phyloP scores from a whole-genome alignment of 495 filamentous ascomycete genomes.

The Podospora conica region DNA sequence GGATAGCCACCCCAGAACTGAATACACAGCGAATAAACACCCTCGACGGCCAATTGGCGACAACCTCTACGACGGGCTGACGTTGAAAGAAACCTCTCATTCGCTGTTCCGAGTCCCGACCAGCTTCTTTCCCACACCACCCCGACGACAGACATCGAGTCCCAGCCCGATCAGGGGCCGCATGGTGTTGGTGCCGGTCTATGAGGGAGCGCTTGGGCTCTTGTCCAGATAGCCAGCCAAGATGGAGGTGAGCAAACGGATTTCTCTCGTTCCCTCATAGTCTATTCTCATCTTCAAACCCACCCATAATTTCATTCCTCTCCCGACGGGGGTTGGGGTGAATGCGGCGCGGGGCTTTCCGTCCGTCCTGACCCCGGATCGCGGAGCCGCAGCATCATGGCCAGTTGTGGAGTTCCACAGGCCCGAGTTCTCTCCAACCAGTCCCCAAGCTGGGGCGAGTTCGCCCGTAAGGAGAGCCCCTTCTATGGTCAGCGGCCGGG shows the following conservation, averaged over 20 bases:
- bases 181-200: neutral
- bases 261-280: neutral
- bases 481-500: constrained; percentile 5
- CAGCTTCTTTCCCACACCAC: neutral
- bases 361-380: neutral
- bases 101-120: neutral
- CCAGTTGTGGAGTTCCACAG: constrained; percentile 9
- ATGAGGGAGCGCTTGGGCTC: neutral
- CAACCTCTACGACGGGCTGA: neutral
- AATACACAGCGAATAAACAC: neutral
- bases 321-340: neutral
- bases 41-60: neutral
- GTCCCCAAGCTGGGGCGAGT: neutral
- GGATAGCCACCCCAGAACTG: neutral
- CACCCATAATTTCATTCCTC: neutral
- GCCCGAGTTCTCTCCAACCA: neutral
- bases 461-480: constrained; percentile 8
- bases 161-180: neutral
- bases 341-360: neutral
- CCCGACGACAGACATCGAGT: neutral
- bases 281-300: neutral
- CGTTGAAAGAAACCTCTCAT: neutral
- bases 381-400: constrained; percentile 8
- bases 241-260: constrained; percentile 13
- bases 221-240: neutral